These are phyloP conservation scores for Acidomyces sp. DNA, from an alignment of 495 filamentous ascomycete genomes.

Conservation along the genomic window DNA sequence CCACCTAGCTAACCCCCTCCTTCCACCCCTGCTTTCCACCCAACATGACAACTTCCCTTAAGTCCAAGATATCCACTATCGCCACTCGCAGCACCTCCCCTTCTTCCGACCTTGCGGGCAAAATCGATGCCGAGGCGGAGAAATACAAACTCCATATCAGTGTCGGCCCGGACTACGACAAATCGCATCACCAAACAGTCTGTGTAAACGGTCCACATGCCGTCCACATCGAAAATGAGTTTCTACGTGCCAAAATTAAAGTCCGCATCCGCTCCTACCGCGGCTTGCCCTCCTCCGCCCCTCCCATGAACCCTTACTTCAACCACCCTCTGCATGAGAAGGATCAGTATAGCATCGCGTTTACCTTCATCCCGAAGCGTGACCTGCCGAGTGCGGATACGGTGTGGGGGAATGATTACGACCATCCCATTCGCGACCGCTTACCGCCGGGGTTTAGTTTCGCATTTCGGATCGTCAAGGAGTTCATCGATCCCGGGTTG, in stretches of 20 bases:
- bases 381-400: slow-evolving; percentile 56
- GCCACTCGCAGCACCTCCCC: background rate
- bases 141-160: slow-evolving; percentile 61
- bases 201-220: slow-evolving; percentile 51
- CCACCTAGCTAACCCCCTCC: too few relatives aligned
- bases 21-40: too few relatives aligned
- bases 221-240: slow-evolving; percentile 44
- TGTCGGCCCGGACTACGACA: slow-evolving; percentile 61
- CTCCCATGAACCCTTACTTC: slow-evolving; percentile 58
- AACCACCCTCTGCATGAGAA: slow-evolving; percentile 47
- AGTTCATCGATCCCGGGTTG: slow-evolving; percentile 73
- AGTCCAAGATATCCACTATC: background rate
- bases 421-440: slow-evolving; percentile 67
- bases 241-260: slow-evolving; percentile 46
- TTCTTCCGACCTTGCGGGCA: background rate
- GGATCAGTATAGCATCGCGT: slow-evolving; percentile 71
- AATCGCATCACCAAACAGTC: slow-evolving; percentile 49
- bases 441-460: slow-evolving; percentile 73
- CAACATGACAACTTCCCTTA: slow-evolving; percentile 14
- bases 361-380: slow-evolving; percentile 55
- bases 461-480: slow-evolving; percentile 71
- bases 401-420: slow-evolving; percentile 86
- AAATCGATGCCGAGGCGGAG: slow-evolving; percentile 9
- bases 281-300: slow-evolving; percentile 26
- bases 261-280: slow-evolving; percentile 56